A percentile compares a stretch with the other conserved stretches of the same genome.
phyloP scores from a whole-genome alignment of 768 basidiomycete species.

The Pholiota microspora region DNA sequence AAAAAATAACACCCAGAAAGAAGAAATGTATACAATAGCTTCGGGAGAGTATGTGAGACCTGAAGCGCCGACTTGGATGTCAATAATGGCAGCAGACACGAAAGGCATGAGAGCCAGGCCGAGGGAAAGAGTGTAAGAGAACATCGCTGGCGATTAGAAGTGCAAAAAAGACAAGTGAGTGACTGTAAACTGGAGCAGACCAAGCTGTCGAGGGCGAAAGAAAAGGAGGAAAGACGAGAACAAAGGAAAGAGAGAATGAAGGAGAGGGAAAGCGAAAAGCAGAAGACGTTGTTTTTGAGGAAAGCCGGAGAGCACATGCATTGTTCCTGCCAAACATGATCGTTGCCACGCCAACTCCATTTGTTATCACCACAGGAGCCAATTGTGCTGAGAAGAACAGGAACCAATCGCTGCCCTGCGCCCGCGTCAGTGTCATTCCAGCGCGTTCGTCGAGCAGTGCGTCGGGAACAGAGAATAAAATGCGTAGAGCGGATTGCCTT shows the following conservation, averaged over 20 bases:
- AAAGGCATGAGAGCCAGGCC: conserved; percentile 50
- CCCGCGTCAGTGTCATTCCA: too few species aligned
- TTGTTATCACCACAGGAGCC: not conserved
- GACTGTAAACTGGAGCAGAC: conserved; percentile 5
- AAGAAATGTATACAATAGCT: conserved; percentile 38
- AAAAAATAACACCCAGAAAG: not conserved
- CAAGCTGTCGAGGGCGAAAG: conserved; percentile 13
- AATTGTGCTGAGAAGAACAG: too few species aligned
- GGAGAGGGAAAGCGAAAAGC: conserved; percentile 7
- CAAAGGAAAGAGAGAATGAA: conserved; percentile 24
- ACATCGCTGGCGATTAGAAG: conserved; percentile 42
- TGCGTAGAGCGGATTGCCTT: too few species aligned
- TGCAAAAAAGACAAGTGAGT: conserved; percentile 22
- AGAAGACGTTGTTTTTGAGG: conserved; percentile 1
- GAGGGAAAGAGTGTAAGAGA: conserved; percentile 39
- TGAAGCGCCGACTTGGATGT: conserved; percentile 52
- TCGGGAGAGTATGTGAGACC: conserved; percentile 48
- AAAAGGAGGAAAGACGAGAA: conserved; percentile 24
- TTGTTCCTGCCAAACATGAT: not conserved
- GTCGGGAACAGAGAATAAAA: too few species aligned
- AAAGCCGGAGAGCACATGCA: not conserved
- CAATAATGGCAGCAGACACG: conserved; percentile 46
- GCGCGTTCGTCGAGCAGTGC: too few species aligned
- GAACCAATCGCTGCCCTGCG: too few species aligned
- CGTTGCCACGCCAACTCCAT: not conserved